Conservation (phyloP, 331 rosid genomes). For the Acacia pycnantha region DNA sequence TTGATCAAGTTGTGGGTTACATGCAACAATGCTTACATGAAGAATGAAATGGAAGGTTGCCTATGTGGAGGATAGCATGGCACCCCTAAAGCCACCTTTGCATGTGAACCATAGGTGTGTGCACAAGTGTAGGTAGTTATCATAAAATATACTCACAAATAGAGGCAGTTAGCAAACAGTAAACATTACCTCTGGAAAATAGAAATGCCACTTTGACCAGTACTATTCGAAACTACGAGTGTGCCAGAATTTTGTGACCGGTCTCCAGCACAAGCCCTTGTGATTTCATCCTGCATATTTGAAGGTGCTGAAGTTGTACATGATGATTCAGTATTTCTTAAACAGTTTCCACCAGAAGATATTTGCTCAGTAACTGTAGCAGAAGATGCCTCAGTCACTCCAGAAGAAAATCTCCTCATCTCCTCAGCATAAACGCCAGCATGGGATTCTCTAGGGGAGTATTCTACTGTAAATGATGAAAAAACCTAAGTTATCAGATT, state of each 20-base stretch:
- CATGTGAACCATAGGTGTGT: neutral
- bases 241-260: constrained; percentile 36
- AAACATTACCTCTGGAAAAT: constrained; percentile 77
- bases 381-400: constrained; percentile 36
- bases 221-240: constrained; percentile 37
- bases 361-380: constrained; percentile 33
- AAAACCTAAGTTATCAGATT: constrained; percentile 18
- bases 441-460: constrained; percentile 36
- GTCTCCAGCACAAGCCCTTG: constrained; percentile 35
- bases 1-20: too few species aligned
- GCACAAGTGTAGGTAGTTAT: neutral
- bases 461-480: constrained; percentile 58
- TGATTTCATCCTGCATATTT: constrained; percentile 29
- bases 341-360: constrained; percentile 38
- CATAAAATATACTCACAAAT: constrained; percentile 7
- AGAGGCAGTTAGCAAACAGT: constrained; percentile 27
- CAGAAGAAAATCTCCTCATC: constrained; percentile 38
- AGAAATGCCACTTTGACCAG: constrained; percentile 63
- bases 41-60: neutral
- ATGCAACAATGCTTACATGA: neutral
- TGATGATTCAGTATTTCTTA: constrained; percentile 41
- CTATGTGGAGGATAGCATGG: neutral
- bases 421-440: constrained; percentile 7
- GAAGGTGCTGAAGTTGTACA: constrained; percentile 37
- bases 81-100: neutral